These are phyloP conservation scores for Cutaneotrichosporon cutaneum DNA, from an alignment of 1,284 basidiomycete genomes.

Conservation along the genomic window DNA sequence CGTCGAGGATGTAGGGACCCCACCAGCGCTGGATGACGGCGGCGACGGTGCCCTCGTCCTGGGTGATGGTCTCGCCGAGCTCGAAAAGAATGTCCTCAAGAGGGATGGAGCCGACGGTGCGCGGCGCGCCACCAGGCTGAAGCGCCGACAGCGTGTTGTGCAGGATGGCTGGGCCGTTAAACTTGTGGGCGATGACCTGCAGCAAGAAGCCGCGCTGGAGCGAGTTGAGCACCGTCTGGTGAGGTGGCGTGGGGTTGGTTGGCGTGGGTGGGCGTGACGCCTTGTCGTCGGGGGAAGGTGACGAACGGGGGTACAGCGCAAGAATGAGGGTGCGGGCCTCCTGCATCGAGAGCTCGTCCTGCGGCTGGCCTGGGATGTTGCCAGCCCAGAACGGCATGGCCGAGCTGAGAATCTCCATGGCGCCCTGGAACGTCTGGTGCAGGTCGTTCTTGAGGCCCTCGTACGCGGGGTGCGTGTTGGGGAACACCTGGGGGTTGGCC, in stretches of 20 bases:
- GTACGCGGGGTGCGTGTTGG: constrained; percentile 37
- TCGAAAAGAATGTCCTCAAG: constrained; percentile 53
- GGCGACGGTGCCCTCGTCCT: constrained; percentile 50
- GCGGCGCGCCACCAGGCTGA: constrained; percentile 46
- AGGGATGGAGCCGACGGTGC: constrained; percentile 40
- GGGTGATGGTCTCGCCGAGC: constrained; percentile 50
- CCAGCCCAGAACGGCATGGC: constrained; percentile 45
- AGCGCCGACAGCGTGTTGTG: constrained; percentile 49
- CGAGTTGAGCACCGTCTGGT: constrained; percentile 44
- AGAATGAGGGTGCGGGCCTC: constrained; percentile 49
- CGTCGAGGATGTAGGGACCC: constrained; percentile 41
- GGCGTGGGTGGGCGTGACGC: constrained; percentile 44
- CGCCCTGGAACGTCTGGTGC: constrained; percentile 41
- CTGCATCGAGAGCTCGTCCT: constrained; percentile 47
- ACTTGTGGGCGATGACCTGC: constrained; percentile 47
- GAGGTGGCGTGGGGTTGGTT: constrained; percentile 48
- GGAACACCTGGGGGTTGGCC: constrained; percentile 47
- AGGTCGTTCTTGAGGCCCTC: constrained; percentile 41
- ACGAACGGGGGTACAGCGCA: constrained; percentile 45
- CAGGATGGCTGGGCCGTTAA: constrained; percentile 50
- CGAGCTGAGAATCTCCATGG: constrained; percentile 43
- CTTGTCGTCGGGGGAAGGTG: constrained; percentile 25
- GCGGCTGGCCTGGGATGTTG: constrained; percentile 37
- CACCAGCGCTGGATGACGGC: constrained; percentile 52
- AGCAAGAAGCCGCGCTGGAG: constrained; percentile 46